Conservation (phyloP, 176 grass and related monocot species). For the Alopecurus myosuroides region DNA sequence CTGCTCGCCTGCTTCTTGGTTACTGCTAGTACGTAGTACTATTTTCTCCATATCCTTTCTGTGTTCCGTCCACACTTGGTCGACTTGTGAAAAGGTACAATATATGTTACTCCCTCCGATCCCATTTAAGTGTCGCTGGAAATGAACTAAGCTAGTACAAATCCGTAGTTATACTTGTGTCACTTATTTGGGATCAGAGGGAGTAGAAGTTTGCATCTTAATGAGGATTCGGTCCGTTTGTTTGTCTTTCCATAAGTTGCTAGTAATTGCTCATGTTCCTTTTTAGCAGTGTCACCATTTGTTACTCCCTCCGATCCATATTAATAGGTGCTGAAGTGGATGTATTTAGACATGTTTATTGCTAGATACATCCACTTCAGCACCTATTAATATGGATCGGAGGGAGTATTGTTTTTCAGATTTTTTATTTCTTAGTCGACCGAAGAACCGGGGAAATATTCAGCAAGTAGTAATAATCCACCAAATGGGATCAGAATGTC, state of each 20-base stretch:
- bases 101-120: neutral
- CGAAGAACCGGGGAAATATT: no score
- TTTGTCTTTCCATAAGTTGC: neutral
- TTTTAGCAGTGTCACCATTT: neutral
- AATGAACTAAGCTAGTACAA: no score
- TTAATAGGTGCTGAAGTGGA: no score
- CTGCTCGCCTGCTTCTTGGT: neutral
- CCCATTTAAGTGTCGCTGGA: no score
- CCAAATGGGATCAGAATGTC: neutral
- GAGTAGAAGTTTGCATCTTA: neutral
- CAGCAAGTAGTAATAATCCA: no score
- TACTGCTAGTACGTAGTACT: neutral
- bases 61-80: neutral
- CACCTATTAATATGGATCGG: no score
- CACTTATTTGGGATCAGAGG: no score
- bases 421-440: neutral
- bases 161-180: no score
- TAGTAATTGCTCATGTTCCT: neutral
- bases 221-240: neutral
- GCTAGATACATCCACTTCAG: no score
- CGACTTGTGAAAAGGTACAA: neutral
- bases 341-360: no score
- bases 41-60: neutral
- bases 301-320: no score
- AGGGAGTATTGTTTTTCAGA: no score